These are phyloP conservation scores for Cladobotryum mycophilum DNA, from an alignment of 2,329 filamentous ascomycete species.

Conservation along the genomic window DNA sequence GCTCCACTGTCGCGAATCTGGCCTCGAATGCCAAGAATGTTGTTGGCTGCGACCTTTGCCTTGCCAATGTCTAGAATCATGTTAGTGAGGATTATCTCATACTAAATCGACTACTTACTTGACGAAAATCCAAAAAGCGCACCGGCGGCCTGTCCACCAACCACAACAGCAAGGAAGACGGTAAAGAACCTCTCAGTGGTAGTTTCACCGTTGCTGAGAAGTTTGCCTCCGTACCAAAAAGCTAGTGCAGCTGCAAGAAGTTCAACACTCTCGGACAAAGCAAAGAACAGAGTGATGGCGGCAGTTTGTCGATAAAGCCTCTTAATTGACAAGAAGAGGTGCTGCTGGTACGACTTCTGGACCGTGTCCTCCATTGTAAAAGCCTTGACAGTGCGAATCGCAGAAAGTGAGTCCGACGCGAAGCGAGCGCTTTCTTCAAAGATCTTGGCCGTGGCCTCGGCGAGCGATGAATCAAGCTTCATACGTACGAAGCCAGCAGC, in stretches of 20 bases:
- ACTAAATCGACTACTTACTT: conserved; percentile 8
- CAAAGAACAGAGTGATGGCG: conserved; percentile 1
- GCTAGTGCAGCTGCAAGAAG: conserved; percentile 11
- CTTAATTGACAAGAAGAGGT: conserved; percentile 18
- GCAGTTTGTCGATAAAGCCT: background rate
- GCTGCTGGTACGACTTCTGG: conserved; percentile 28
- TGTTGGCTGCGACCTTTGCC: conserved; percentile 1
- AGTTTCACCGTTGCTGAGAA: conserved; percentile 30
- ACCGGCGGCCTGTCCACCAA: conserved; percentile 23
- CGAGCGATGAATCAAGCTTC: conserved; percentile 28
- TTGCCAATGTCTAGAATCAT: conserved; percentile 5
- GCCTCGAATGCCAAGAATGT: conserved; percentile 1
- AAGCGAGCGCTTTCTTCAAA: conserved; percentile 58
- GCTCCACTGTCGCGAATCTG: background rate
- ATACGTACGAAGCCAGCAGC: conserved; percentile 45
- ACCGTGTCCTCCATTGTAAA: conserved; percentile 56
- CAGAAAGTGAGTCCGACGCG: conserved; percentile 55
- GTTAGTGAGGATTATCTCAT: no score
- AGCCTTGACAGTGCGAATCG: conserved; percentile 56
- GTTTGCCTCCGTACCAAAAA: conserved; percentile 17
- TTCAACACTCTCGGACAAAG: conserved; percentile 20
- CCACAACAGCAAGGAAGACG: conserved; percentile 35
- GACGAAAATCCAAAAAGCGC: conserved; percentile 7
- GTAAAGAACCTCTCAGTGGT: conserved; percentile 32
- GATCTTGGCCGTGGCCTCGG: conserved; percentile 32